Evolutionary conservation across 805 yeast species (phyloP), one percentile per base, ranked within the genome.

Genomic region (Pichia californica): DNA sequence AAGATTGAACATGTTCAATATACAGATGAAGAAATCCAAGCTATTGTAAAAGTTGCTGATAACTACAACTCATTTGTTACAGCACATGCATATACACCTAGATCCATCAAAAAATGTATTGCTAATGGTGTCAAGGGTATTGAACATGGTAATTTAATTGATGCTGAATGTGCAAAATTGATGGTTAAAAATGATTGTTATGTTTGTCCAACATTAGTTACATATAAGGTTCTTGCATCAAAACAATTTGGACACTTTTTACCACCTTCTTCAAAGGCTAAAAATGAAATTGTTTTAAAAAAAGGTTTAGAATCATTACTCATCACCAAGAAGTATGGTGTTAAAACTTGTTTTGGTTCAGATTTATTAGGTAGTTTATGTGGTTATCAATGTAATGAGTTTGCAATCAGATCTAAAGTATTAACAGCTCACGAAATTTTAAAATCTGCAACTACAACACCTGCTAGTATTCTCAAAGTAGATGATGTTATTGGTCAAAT

Each of bases 91-190:
- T 59, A 59, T 40, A 56, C 62, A 7, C 51, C 59, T 5, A 43
- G 45, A 15, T 47, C 57, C 9, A 57, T 59, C 18, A 45, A 47
- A 32, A 53, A 51, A 21, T 55, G 60, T 44, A 42, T 59, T 16
- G 43, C 48, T 6, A 52, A 51, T 45, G 63, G 63, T 11, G 58
- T 53, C 14, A 51, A 41, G 31, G 63, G 63, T 20, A 55, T 59
- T 34, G 63, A 59, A 42, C 63, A 59, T 42, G 63, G 63, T 5
- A 59, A 59, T 33, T 32, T 59, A 29, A 38, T 59, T 27, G 57
- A 57, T 31, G 61, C 50, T 10, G 58, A 53, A 27, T 47, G 56
- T 28, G 61, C 62, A n/a, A 41, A 46, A 33, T 33, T 58, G 31
- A 53, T 59, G 56, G 57, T 50, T 11, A 42, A 54, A 21, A 49